Base-by-base conservation (phyloP, 352 stramenopile genomes). In the Phytophthora nicotianae region DNA sequence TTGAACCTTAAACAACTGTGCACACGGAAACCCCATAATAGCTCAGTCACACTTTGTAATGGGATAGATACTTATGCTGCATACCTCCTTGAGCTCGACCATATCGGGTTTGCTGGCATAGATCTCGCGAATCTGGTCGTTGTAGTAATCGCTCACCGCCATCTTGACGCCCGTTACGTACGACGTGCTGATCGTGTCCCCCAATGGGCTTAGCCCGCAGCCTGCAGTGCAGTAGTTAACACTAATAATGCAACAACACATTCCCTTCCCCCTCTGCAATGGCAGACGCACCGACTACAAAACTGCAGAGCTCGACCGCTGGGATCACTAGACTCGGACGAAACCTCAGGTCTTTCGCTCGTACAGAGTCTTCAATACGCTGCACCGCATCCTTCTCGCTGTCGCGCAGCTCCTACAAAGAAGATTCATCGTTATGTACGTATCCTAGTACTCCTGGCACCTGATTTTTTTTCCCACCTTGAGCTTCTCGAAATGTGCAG, bases 71-170 rank as follows among this genome's bases (percentile, higher is more conserved):
- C 37, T 6, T 4, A 43, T 17, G 17, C 27, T 29, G 5, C 65
- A 2, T 20, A 88, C 82, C 64, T 95, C 86, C 65, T 95, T 95
- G 4, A 93, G 69, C 55, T 78, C 68, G 4, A 57, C 60, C 62
- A 88, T 68, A 0, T 90, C 62, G 0, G 71, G 77, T 29, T 87
- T 83, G 4, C 62, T 63, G 21, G 80, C 82, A 60, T 94, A 90
- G n/a, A 95, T 83, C 54, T 95, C 86, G 16, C 86, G 84, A 47
- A 95, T 93, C 57, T 95, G 86, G 65, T 95, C 86, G 68, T 95
- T 95, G 71, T 93, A 95, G 70, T 92, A 93, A 53, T 95, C 86
- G 29, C 79, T 85, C 42, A 93, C 83, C 3, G 83, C 86, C 55
- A 79, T 76, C 63, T 94, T 95, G 35, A 92, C 70, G 16, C 86